Evolutionary conservation across 306 rosid species (phyloP).

Genomic region (Cucurbita pepo): DNA sequence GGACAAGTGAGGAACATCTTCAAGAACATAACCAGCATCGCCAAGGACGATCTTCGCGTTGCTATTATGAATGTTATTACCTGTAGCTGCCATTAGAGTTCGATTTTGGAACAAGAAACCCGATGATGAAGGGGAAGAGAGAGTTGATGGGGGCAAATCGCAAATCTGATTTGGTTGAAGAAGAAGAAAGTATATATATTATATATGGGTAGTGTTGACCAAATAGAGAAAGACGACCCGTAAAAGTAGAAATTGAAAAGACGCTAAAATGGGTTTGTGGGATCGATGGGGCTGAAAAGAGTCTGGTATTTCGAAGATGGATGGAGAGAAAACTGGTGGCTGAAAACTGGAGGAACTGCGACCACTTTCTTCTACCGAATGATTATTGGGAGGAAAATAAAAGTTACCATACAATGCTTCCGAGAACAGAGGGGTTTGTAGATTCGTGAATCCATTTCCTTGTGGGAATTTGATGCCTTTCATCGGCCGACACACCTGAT

Average conservation of each 20-base stretch:
- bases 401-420: not conserved
- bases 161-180: not conserved
- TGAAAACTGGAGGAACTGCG: constrained; percentile 4
- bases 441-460: not conserved
- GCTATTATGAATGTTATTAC: not conserved
- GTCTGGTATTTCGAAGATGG: not conserved
- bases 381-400: not conserved
- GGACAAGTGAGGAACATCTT: constrained; percentile 50
- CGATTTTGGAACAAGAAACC: not conserved
- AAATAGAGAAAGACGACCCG: not conserved
- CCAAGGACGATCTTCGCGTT: constrained; percentile 27
- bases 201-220: constrained; percentile 4
- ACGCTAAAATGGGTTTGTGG: not conserved
- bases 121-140: not conserved
- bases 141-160: not conserved
- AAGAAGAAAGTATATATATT: not conserved
- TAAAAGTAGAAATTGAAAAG: not conserved
- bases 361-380: not conserved
- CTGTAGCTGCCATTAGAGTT: constrained; percentile 5
- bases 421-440: not conserved
- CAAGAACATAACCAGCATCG: constrained; percentile 33
- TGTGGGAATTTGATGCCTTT: not conserved
- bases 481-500: not conserved
- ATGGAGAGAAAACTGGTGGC: constrained; percentile 3
- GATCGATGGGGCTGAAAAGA: not conserved